Evolutionary conservation across 2,329 filamentous ascomycete genomes (phyloP), one percentile per base, ranked within the genome.

Genomic region (Drechslerella coelobrocha): DNA sequence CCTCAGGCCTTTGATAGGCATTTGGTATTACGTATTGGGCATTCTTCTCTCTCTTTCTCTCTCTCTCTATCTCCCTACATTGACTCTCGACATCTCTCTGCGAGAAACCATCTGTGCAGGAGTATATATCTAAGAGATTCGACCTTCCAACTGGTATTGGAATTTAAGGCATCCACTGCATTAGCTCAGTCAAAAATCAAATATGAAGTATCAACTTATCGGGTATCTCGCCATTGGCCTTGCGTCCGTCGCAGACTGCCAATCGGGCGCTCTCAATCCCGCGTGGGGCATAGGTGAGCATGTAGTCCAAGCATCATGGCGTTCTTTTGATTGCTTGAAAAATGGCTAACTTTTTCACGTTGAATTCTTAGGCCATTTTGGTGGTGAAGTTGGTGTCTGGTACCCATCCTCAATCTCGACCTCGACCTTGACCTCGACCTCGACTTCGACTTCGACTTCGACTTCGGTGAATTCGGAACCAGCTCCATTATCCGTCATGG

Each of bases 171-270:
- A 39, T 39, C 12, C 17, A 14, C 12, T n/a, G 7, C 12, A 48
- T 48, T 21, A 19, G 23, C 17, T 4, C 17, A 14, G 14, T 7
- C 63, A 68, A 53, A 31, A n/a, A n/a, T n/a, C n/a, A n/a, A n/a
- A n/a, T n/a, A 69, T 69, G 65, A 69, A 59, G 41, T 62, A 48
- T 51, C 65, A 62, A 45, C 37, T 52, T 39, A 52, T 69, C 65
- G 57, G 51, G 27, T 57, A 45, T 17, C 34, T 45, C 27, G 60
- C 59, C 50, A 52, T 17, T 21, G 26, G 51, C 19, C 21, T 62
- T 21, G 65, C 43, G 17, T 19, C 45, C 21, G 51, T 59, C 10
- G 65, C 47, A 26, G 59, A 54, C 45, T 62, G 65, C 47, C 65
- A 69, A 31, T 59, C 65, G 34, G 29, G 6, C 29, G 17, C n/a